phyloP scores from a whole-genome alignment of 139 green algal genomes.

The Diplosphaera chodatii region DNA sequence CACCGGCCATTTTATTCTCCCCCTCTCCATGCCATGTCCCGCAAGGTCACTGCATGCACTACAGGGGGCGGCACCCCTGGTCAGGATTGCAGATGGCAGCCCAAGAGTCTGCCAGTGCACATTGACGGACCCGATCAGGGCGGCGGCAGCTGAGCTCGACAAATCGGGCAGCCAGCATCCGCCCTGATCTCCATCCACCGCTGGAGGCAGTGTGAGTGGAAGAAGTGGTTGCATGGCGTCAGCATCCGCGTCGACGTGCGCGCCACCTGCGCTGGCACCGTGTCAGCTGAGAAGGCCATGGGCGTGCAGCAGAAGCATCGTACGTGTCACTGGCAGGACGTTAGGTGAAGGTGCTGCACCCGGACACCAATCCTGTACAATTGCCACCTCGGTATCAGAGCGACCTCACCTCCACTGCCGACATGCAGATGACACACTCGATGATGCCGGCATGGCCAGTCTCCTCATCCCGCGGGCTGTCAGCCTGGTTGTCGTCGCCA shows the following conservation, averaged over 20 bases:
- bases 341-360: too few relatives aligned
- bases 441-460: constrained; percentile 7
- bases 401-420: constrained; percentile 39
- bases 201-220: constrained; percentile 71
- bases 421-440: constrained; percentile 93
- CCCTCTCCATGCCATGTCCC: too few relatives aligned
- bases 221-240: constrained; percentile 84
- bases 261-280: neutral
- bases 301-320: too few relatives aligned
- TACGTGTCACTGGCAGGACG: too few relatives aligned
- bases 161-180: constrained; percentile 86
- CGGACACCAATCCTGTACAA: too few relatives aligned
- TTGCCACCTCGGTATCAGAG: too few relatives aligned
- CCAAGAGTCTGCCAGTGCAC: too few relatives aligned
- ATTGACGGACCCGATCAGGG: too few relatives aligned
- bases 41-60: too few relatives aligned
- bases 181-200: constrained; percentile 87
- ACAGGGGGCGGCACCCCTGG: too few relatives aligned
- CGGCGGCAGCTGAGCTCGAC: constrained; percentile 63
- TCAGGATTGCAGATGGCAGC: too few relatives aligned
- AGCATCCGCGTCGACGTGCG: constrained; percentile 40
- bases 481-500: neutral
- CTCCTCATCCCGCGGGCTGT: neutral
- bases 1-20: too few relatives aligned
- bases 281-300: neutral